phyloP scores from a whole-genome alignment of 1,284 basidiomycete species.

The Sanghuangporus baumii region DNA sequence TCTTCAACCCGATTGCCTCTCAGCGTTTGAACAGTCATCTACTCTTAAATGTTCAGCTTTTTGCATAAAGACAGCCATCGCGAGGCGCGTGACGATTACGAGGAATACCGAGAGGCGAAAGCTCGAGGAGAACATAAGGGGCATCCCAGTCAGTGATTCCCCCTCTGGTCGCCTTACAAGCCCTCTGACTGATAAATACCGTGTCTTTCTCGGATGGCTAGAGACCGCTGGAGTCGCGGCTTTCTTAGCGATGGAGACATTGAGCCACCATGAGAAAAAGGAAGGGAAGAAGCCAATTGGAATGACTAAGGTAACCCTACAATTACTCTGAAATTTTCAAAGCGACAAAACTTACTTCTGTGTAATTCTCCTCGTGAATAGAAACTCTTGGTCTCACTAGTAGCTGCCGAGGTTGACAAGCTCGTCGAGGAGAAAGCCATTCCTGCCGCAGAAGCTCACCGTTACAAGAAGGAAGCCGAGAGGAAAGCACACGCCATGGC shows the following conservation, averaged over 20 bases:
- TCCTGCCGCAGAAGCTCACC: constrained; percentile 23
- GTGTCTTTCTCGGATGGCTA: background rate
- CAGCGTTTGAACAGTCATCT: too few relatives aligned
- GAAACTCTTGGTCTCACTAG: constrained; percentile 25
- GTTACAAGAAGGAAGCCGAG: constrained; percentile 21
- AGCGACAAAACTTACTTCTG: too few relatives aligned
- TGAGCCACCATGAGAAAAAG: background rate
- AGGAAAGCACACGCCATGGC: constrained; percentile 21
- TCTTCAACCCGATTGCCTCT: too few relatives aligned
- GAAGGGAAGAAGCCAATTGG: constrained; percentile 3
- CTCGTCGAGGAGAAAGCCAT: constrained; percentile 25
- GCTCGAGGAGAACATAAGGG: background rate
- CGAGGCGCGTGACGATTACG: background rate
- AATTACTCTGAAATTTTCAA: too few relatives aligned
- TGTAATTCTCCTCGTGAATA: background rate
- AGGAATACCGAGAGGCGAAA: background rate
- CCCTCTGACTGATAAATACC: background rate
- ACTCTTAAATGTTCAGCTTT: background rate
- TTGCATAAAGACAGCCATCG: background rate
- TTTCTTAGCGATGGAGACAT: background rate
- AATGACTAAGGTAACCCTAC: background rate
- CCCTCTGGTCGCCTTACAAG: background rate
- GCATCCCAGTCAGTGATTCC: background rate
- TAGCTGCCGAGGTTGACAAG: constrained; percentile 26
- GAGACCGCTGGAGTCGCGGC: constrained; percentile 1